Percentiles rank a stretch among this genome's conserved stretches.
phyloP scores from a whole-genome alignment of 768 basidiomycete genomes.

The Mrakia gelida region DNA sequence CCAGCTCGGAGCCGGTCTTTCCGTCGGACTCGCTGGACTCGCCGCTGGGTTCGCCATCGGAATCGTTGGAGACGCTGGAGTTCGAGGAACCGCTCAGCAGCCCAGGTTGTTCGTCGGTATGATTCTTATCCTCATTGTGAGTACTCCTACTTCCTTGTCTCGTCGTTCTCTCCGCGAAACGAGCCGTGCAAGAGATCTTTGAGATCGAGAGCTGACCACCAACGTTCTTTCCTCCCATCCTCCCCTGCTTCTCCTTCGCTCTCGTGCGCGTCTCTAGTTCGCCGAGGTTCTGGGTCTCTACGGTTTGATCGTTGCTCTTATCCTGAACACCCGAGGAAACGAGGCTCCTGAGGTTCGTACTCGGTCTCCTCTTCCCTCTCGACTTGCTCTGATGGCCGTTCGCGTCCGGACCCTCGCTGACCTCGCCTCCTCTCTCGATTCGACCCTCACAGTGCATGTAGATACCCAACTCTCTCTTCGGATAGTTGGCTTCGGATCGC shows the following conservation, averaged over 20 bases:
- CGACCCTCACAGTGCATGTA: constrained; percentile 21
- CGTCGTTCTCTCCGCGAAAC: neutral
- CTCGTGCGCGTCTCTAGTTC: constrained; percentile 12
- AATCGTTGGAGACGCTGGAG: constrained; percentile 98
- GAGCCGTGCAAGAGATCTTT: neutral
- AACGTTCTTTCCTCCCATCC: neutral
- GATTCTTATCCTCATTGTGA: constrained; percentile 90
- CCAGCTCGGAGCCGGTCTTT: constrained; percentile 87
- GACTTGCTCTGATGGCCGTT: too few species aligned
- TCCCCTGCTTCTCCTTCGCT: neutral
- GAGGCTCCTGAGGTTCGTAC: constrained; percentile 25
- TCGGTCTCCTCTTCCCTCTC: neutral
- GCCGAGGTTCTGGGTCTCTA: constrained; percentile 72
- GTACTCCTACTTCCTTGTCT: neutral
- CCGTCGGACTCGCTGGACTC: constrained; percentile 79
- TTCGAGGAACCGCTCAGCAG: constrained; percentile 95
- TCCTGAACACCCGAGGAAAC: constrained; percentile 68
- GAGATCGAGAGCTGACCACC: constrained; percentile 16
- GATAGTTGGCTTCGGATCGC: neutral
- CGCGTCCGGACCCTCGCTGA: neutral
- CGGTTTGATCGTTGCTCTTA: constrained; percentile 91
- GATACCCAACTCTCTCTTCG: neutral
- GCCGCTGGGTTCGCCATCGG: constrained; percentile 57
- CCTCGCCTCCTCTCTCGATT: too few species aligned
- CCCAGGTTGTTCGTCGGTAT: constrained; percentile 90